Conservation (phyloP, 805 yeast species). For the Lachancea waltii region DNA sequence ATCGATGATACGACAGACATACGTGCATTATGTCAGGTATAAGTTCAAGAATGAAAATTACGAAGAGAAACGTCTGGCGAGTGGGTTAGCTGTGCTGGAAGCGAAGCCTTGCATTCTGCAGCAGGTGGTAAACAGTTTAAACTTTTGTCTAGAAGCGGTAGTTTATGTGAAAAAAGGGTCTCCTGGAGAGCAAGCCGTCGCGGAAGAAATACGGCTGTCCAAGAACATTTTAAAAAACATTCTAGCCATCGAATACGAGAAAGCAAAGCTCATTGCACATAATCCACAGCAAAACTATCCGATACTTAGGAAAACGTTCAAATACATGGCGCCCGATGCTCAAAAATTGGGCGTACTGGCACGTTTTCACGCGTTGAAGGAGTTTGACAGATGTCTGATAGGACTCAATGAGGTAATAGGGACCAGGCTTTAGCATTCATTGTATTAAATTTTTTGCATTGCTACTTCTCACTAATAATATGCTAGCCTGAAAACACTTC, state of each 20-base stretch:
- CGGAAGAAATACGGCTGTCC: conserved; percentile 18
- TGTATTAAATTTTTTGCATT: too few relatives aligned
- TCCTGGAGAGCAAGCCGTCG: conserved; percentile 2
- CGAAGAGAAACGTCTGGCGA: conserved; percentile 15
- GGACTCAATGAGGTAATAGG: conserved; percentile 24
- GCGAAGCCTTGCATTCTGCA: conserved; percentile 1
- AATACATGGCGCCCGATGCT: conserved; percentile 3
- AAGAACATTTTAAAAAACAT: conserved; percentile 26
- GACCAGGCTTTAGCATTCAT: conserved; percentile 15
- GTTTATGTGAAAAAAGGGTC: conserved; percentile 11
- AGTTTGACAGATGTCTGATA: conserved; percentile 23
- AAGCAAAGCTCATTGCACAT: conserved; percentile 11
- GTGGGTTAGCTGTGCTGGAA: conserved; percentile 8
- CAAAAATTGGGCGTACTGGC: not conserved
- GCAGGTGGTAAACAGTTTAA: conserved; percentile 17
- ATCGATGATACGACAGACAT: conserved; percentile 22
- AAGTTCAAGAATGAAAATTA: conserved; percentile 28
- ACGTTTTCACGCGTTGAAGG: conserved; percentile 10
- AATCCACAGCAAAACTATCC: conserved; percentile 4
- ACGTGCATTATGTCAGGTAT: conserved; percentile 23
- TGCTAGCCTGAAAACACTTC: not conserved
- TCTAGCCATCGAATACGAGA: conserved; percentile 25
- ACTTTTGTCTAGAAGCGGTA: conserved; percentile 22
- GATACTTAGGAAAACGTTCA: conserved; percentile 3
- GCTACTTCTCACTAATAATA: too few relatives aligned